These are phyloP conservation scores for Penicillium chermesinum DNA, from an alignment of 495 filamentous ascomycete genomes.

Conservation along the genomic window DNA sequence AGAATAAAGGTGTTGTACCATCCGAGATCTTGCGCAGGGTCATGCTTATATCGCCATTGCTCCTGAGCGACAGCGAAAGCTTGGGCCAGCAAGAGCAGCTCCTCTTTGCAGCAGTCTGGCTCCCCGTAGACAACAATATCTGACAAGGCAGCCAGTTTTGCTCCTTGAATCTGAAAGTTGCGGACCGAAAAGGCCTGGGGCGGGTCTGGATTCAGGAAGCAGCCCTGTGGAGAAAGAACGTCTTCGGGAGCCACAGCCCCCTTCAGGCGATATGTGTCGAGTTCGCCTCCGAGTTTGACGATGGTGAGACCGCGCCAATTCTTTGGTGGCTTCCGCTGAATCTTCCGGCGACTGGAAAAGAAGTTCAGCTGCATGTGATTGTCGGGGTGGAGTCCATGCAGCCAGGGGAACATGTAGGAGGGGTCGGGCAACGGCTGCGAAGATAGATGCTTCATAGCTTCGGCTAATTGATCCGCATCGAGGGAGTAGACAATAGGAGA, in stretches of 20 bases:
- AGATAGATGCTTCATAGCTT: constrained; percentile 68
- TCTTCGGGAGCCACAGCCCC: constrained; percentile 79
- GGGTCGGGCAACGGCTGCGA: constrained; percentile 79
- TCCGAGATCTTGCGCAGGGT: constrained; percentile 51
- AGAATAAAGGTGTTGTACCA: constrained; percentile 82
- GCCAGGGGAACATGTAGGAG: constrained; percentile 86
- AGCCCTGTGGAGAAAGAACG: constrained; percentile 51
- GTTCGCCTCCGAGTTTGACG: constrained; percentile 82
- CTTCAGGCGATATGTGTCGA: constrained; percentile 70
- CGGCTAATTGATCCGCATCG: constrained; percentile 58
- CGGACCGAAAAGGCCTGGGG: constrained; percentile 77
- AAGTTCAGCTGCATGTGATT: constrained; percentile 87
- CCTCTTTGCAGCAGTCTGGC: constrained; percentile 45
- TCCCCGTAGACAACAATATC: constrained; percentile 92
- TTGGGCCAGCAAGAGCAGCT: constrained; percentile 62
- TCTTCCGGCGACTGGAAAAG: constrained; percentile 71
- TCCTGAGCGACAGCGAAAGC: constrained; percentile 70
- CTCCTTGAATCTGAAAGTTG: constrained; percentile 95
- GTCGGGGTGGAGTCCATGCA: constrained; percentile 86
- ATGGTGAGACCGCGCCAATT: constrained; percentile 79
- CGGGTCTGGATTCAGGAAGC: constrained; percentile 64
- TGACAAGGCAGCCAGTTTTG: constrained; percentile 80
- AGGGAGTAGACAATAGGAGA: constrained; percentile 62
- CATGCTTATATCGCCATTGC: constrained; percentile 62
- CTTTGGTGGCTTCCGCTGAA: constrained; percentile 65